phyloP scores from a whole-genome alignment of 2,329 filamentous ascomycete genomes.

The Fusarium anthophilum region DNA sequence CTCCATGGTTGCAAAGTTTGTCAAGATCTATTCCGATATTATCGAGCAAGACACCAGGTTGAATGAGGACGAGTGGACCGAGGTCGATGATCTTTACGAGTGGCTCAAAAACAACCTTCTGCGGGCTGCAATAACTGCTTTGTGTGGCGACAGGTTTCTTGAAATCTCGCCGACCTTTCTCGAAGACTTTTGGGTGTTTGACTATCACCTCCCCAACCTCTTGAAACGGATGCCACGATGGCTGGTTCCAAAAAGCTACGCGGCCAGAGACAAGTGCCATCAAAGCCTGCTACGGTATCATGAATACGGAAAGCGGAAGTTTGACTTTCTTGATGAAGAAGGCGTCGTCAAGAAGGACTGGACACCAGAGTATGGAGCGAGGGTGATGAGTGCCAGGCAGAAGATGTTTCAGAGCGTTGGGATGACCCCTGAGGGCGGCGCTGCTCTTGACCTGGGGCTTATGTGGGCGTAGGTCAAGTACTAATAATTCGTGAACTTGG shows the following conservation, averaged over 20 bases:
- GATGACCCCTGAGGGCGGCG: constrained; percentile 14
- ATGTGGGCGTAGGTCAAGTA: constrained; percentile 30
- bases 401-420: constrained; percentile 24
- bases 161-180: constrained; percentile 22
- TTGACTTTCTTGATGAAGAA: constrained; percentile 9
- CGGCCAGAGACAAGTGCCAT: constrained; percentile 18
- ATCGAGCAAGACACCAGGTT: constrained; percentile 13
- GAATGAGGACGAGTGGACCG: neutral
- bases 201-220: constrained; percentile 24
- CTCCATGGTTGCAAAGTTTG: constrained; percentile 10
- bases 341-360: constrained; percentile 22
- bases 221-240: constrained; percentile 31
- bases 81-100: constrained; percentile 26
- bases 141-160: constrained; percentile 26
- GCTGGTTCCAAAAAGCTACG: constrained; percentile 28
- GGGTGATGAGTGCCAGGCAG: constrained; percentile 40
- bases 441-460: constrained; percentile 36
- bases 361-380: constrained; percentile 38
- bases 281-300: constrained; percentile 24
- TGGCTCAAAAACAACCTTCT: constrained; percentile 21
- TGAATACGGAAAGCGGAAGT: neutral
- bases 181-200: constrained; percentile 34
- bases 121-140: neutral
- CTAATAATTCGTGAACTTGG: fast-evolving
- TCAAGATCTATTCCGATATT: constrained; percentile 1